Percentiles rank a stretch among this genome's conserved stretches.
Conservation (phyloP, 1,139 yeast genomes). For the Candida sp. region DNA sequence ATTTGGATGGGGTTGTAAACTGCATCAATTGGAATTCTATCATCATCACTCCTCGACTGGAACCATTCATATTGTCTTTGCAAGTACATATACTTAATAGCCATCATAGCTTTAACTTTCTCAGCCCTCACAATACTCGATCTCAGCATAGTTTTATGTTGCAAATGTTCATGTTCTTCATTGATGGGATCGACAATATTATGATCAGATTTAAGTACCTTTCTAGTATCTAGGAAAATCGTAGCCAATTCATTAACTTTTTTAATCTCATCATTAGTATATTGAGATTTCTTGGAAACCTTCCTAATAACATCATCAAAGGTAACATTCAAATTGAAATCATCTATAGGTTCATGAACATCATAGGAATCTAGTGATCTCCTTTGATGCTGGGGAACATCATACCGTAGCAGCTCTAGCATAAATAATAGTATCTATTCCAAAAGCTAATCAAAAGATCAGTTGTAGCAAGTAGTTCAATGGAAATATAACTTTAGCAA, state of each 20-base stretch:
- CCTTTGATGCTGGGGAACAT: no score
- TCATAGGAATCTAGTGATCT: neutral
- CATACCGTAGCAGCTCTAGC: neutral
- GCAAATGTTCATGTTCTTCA: slow-evolving; percentile 5
- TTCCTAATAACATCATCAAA: neutral
- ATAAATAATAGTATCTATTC: no score
- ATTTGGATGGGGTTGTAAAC: slow-evolving; percentile 80
- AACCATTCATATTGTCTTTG: slow-evolving; percentile 31
- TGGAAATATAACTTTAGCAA: no score
- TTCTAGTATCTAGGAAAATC: slow-evolving; percentile 41
- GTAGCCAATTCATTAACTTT: slow-evolving; percentile 43
- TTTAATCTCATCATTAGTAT: slow-evolving; percentile 17
- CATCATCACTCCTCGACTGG: slow-evolving; percentile 10
- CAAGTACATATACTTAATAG: slow-evolving; percentile 47
- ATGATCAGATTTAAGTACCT: slow-evolving; percentile 37
- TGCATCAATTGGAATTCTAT: slow-evolving; percentile 55
- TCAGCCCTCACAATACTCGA: slow-evolving; percentile 50
- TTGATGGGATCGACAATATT: slow-evolving; percentile 31
- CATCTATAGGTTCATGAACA: neutral
- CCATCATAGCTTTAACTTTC: slow-evolving; percentile 48
- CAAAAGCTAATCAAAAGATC: no score
- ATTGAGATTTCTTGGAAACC: neutral
- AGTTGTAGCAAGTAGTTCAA: no score
- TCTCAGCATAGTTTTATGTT: slow-evolving; percentile 16
- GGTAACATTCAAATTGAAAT: neutral